Conservation (phyloP, 2,329 filamentous ascomycete genomes). For the Cladosporium cucumerinum region DNA sequence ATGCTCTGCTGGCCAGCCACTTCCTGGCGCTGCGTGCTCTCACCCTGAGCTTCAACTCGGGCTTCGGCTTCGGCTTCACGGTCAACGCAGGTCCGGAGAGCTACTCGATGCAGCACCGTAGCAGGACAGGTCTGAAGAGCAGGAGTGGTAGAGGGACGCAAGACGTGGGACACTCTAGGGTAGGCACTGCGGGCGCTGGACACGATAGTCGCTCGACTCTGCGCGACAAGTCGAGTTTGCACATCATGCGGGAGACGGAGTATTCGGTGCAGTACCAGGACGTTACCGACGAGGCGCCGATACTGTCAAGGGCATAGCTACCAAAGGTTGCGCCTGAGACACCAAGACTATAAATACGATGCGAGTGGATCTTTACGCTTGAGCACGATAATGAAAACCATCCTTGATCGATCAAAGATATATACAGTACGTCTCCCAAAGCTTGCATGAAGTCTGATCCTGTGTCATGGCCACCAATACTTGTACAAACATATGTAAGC, state of each 20-base stretch:
- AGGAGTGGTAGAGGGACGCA: background rate
- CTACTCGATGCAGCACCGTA: slow-evolving; percentile 10
- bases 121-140: background rate
- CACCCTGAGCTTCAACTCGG: slow-evolving; percentile 35
- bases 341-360: too few species aligned
- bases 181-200: background rate
- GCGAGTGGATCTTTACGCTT: too few species aligned
- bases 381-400: too few species aligned
- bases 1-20: slow-evolving; percentile 36
- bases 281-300: background rate
- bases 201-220: background rate
- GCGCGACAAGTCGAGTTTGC: background rate
- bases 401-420: too few species aligned
- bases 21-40: slow-evolving; percentile 37
- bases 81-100: slow-evolving; percentile 12
- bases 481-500: too few species aligned
- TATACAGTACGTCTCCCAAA: too few species aligned
- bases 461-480: too few species aligned
- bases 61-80: slow-evolving; percentile 24
- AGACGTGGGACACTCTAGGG: background rate
- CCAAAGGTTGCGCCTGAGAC: background rate
- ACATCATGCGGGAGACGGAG: slow-evolving; percentile 5
- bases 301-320: background rate
- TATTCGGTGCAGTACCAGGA: background rate
- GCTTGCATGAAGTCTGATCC: too few species aligned